Evolutionary conservation across 2,329 filamentous ascomycete species (phyloP).

Genomic region (Metarhizium sp.): DNA sequence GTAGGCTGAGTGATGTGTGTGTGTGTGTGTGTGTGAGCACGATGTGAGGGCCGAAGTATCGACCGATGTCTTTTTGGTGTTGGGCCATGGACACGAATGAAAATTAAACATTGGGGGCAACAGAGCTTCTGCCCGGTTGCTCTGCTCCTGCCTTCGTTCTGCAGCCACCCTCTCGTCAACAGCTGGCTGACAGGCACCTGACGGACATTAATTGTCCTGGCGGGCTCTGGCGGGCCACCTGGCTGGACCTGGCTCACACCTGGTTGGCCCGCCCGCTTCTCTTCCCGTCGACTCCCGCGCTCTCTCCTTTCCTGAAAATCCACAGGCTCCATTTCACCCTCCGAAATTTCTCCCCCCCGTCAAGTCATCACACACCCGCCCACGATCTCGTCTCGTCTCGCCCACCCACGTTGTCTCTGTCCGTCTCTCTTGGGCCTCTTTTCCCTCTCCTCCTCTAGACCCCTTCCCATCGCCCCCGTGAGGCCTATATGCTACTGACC

Average conservation of each 20-base stretch:
- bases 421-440: conserved; percentile 6
- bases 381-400: conserved; percentile 10
- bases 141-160: background rate
- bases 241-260: background rate
- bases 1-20: background rate
- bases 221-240: background rate
- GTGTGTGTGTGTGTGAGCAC: background rate
- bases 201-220: background rate
- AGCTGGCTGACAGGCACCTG: conserved; percentile 3
- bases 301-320: conserved; percentile 11
- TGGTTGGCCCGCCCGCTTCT: conserved; percentile 5
- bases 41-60: background rate
- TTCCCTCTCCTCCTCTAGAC: background rate
- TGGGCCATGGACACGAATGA: too few relatives aligned
- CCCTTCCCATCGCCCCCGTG: background rate
- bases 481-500: conserved; percentile 2
- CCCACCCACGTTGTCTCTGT: conserved; percentile 8
- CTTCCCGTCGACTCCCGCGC: conserved; percentile 9
- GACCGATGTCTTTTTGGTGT: background rate
- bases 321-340: conserved; percentile 6
- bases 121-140: background rate
- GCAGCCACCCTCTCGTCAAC: background rate
- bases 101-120: background rate
- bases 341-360: conserved; percentile 12
- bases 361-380: conserved; percentile 5